Percentiles rank a stretch among this genome's conserved stretches.
Evolutionary conservation across 2,329 filamentous ascomycete genomes (phyloP).

Genomic region (Claviceps sp.): DNA sequence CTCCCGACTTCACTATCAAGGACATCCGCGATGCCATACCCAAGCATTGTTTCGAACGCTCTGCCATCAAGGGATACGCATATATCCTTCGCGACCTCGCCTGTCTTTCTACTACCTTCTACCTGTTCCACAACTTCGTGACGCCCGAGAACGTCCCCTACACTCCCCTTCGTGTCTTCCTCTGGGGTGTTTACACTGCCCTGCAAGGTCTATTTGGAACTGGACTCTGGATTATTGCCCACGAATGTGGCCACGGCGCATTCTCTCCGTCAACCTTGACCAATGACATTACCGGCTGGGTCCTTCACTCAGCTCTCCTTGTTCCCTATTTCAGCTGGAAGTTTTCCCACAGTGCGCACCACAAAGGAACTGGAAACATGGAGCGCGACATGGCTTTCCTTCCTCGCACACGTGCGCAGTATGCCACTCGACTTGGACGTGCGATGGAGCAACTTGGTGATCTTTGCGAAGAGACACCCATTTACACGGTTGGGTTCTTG

Average conservation of each 20-base stretch:
- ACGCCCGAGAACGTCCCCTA: constrained; percentile 74
- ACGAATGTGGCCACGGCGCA: constrained; percentile 94
- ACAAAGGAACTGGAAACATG: constrained; percentile 96
- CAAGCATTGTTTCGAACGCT: constrained; percentile 91
- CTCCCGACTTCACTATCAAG: constrained; percentile 95
- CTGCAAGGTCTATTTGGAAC: constrained; percentile 88
- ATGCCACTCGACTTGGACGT: constrained; percentile 61
- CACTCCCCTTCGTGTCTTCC: constrained; percentile 47
- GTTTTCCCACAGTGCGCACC: constrained; percentile 97
- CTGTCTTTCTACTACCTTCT: constrained; percentile 64
- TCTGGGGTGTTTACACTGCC: constrained; percentile 57
- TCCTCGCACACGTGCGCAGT: constrained; percentile 78
- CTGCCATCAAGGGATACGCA: constrained; percentile 55
- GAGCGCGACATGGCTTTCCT: constrained; percentile 98
- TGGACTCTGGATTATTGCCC: constrained; percentile 88
- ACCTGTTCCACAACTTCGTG: constrained; percentile 77
- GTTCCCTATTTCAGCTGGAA: constrained; percentile 99
- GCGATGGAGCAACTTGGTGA: constrained; percentile 72
- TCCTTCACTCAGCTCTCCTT: constrained; percentile 75
- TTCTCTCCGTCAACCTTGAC: constrained; percentile 86
- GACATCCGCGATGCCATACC: constrained; percentile 94
- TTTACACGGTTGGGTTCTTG: constrained; percentile 62
- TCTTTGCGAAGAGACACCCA: constrained; percentile 87
- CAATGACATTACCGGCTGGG: constrained; percentile 87
- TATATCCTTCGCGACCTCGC: constrained; percentile 78